phyloP scores from a whole-genome alignment of 768 basidiomycete genomes.

The Peribolospora baueri region DNA sequence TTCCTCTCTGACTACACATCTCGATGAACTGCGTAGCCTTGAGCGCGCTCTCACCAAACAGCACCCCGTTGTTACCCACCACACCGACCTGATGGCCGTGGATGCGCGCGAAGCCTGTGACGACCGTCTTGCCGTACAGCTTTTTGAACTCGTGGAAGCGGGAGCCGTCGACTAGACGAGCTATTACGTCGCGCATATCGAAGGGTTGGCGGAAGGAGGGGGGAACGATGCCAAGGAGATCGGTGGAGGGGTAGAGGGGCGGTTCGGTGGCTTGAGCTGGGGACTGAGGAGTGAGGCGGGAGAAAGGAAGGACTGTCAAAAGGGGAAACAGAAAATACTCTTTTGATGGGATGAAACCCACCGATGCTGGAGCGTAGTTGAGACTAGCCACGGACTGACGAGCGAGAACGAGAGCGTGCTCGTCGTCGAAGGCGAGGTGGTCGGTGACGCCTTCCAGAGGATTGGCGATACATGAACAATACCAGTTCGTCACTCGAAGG shows the following conservation, averaged over 20 bases:
- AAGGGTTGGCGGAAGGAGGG: constrained; percentile 69
- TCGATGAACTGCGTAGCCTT: constrained; percentile 92
- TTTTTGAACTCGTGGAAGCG: constrained; percentile 86
- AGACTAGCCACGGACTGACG: constrained; percentile 53
- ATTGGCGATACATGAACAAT: constrained; percentile 23
- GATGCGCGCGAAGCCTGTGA: constrained; percentile 33
- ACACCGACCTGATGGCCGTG: constrained; percentile 10
- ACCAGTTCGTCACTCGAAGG: not conserved
- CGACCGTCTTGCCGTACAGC: constrained; percentile 72
- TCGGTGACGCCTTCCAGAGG: constrained; percentile 39
- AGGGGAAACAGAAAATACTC: no score
- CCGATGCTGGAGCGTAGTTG: not conserved
- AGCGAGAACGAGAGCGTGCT: constrained; percentile 58
- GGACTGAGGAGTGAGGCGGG: no score
- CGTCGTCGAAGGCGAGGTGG: constrained; percentile 60
- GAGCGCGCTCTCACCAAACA: constrained; percentile 76
- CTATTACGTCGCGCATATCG: constrained; percentile 84
- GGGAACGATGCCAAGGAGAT: constrained; percentile 76
- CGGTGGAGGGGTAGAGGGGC: constrained; percentile 53
- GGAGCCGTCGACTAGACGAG: constrained; percentile 73
- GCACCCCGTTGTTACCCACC: constrained; percentile 55
- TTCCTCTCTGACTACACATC: constrained; percentile 68
- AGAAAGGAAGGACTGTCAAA: no score
- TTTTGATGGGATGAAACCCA: no score
- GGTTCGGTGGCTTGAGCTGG: constrained; percentile 28